Base-by-base conservation (phyloP, 257 asterid species). In the Catharanthus roseus region DNA sequence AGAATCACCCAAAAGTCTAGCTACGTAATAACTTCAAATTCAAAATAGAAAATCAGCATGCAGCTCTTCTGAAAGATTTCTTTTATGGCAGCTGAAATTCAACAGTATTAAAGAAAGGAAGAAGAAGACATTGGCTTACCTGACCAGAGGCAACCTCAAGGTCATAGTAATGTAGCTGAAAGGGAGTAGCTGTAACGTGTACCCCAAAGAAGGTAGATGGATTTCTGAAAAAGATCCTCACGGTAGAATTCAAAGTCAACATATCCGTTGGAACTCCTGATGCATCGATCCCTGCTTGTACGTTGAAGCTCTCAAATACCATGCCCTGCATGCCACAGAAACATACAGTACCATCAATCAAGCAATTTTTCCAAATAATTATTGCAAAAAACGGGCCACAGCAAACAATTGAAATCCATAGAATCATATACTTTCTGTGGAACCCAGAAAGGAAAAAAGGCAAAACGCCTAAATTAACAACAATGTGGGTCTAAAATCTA, bases 181-280 rank as follows among this genome's bases (percentile, higher is more conserved):
- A 75, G n/a, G 93, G 93, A 0, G 97, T 86, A 69, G 96, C 73
- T 19, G 88, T 87, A 84, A 93, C 97, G 72, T 90, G 97, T 73
- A 90, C 86, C 6, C 96, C 98, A 3, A 89, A 93, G 82, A 93
- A 93, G 55, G 95, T 90, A 10, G 97, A 87, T 0, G 97, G 96
- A 55, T 93, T 93, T 65, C 87, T 71, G 57, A 81, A 86, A 55
- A 78, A 86, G 69, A 93, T 90, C 86, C 50, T 84, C 74, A 93
- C 96, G 74, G 97, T 93, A 0, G 97, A 90, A 82, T 90, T 93
- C 87, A 93, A 78, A 47, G 88, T 86, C 54, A 90, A 44, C 98
- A 93, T 89, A 72, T 93, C 98, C 77, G 98, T 93, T 78, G 96
- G 93, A 4, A 93, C 96, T 0, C 97, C 98, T 1, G 87, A 86